These are phyloP conservation scores for Backusella macrospora DNA, from an alignment of 192 early-diverging fungal genomes.

Conservation along the genomic window DNA sequence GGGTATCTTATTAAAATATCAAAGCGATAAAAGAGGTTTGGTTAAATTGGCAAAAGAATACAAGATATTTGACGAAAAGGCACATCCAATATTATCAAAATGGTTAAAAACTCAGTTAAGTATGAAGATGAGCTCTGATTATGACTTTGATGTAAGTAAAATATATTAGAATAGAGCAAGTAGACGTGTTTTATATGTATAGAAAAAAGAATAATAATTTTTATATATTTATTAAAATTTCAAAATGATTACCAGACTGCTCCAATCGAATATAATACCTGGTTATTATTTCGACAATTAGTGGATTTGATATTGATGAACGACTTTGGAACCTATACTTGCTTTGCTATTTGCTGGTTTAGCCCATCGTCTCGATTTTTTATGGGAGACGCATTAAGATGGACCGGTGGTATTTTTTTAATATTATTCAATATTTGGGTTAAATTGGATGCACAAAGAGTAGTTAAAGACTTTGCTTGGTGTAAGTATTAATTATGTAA, in stretches of 20 bases:
- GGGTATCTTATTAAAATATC: constrained; percentile 77
- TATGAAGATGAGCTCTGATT: constrained; percentile 76
- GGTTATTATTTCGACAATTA: constrained; percentile 93
- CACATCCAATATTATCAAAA: constrained; percentile 49
- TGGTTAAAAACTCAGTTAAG: constrained; percentile 71
- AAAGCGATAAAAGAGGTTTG: constrained; percentile 73
- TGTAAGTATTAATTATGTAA: constrained; percentile 60
- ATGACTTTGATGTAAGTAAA: constrained; percentile 69
- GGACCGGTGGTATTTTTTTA: constrained; percentile 75
- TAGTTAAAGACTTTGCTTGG: constrained; percentile 97
- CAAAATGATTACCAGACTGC: constrained; percentile 41
- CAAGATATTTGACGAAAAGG: constrained; percentile 64
- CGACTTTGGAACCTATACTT: constrained; percentile 83
- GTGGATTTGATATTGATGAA: constrained; percentile 93
- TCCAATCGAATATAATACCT: constrained; percentile 94
- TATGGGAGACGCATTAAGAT: constrained; percentile 68
- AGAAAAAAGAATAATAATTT: background rate
- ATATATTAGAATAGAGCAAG: background rate
- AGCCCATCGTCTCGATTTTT: constrained; percentile 61
- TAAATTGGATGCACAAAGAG: constrained; percentile 91
- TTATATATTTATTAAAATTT: background rate
- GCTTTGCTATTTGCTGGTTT: constrained; percentile 82
- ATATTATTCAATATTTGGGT: constrained; percentile 95
- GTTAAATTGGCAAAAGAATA: constrained; percentile 68
- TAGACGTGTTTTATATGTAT: background rate